Base-by-base conservation (phyloP, 2,329 filamentous ascomycete species). In the Diaporthe capsici region DNA sequence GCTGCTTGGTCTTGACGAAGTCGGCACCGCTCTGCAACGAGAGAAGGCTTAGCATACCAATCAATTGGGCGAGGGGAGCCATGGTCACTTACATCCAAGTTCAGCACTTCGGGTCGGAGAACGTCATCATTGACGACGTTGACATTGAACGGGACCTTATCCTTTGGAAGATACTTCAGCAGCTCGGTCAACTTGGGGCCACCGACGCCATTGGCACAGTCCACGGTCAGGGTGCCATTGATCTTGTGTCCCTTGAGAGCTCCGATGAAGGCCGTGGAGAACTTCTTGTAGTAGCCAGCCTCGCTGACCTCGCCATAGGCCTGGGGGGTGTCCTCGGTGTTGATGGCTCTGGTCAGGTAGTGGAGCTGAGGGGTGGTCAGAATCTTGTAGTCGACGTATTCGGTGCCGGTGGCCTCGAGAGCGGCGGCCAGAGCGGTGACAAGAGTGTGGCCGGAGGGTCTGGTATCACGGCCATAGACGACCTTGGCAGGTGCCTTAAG, bases 361-460 rank as follows among this genome's bases (percentile, higher is more conserved):
- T 99, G 97, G 75, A 99, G 90, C 86, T 98, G 97, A n/a, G 97
- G 97, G 4, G 97, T 99, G 17, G 97, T 98, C 81, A 98, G 89
- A 83, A 96, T 93, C 85, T 96, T 97, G 87, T 93, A 96, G 87
- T 98, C 96, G 82, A 92, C 92, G 82, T 91, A 93, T 76, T 95
- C 91, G 73, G 93, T 92, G 74, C 91, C 90, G 63, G 94, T 93
- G 71, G 94, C 94, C 76, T 93, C 92, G 78, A 98, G 88, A 25
- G 95, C 95, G 81, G 95, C 94, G 76, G 92, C 90, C 68, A 98
- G 90, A 76, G 96, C 94, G 53, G 90, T 88, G 42, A 96, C 94
- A 37, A 99, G 92, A 75, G 91, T 93, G 80, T 95, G 94, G 71
- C 97, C 97, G 10, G 96, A 98, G 72, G 96, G 95, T 78, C 97